phyloP scores from a whole-genome alignment of 2,329 filamentous ascomycete species.

The Penicillium sp. region DNA sequence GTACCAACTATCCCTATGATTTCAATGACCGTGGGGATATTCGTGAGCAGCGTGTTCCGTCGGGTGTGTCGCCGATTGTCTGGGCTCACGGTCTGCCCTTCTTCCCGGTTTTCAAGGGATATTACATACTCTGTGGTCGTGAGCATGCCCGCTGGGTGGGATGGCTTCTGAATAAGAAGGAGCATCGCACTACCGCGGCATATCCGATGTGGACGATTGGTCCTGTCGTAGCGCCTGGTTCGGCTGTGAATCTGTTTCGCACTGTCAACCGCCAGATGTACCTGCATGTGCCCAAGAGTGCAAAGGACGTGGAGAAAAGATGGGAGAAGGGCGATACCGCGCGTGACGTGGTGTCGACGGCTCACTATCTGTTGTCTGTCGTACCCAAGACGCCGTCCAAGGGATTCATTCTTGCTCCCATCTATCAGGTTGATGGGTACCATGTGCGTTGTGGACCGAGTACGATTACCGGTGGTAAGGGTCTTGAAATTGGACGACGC shows the following conservation, averaged over 20 bases:
- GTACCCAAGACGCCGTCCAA: constrained; percentile 12
- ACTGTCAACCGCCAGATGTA: constrained; percentile 20
- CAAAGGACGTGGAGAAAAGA: constrained; percentile 8
- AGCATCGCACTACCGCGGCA: background rate
- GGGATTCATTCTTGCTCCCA: constrained; percentile 10
- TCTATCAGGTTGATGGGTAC: constrained; percentile 20
- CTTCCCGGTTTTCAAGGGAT: constrained; percentile 30
- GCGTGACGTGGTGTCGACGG: constrained; percentile 16
- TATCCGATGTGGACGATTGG: constrained; percentile 27
- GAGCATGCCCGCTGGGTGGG: constrained; percentile 21
- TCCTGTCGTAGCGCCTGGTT: constrained; percentile 25
- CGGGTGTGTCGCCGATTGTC: constrained; percentile 20
- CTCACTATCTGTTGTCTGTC: constrained; percentile 12
- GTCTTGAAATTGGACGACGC: constrained; percentile 1
- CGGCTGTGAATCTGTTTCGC: constrained; percentile 18
- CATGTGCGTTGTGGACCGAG: constrained; percentile 11
- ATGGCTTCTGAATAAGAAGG: constrained; percentile 20
- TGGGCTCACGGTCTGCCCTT: constrained; percentile 31
- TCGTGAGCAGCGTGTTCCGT: constrained; percentile 22
- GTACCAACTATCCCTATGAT: constrained; percentile 25
- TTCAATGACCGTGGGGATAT: constrained; percentile 24
- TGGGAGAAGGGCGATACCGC: constrained; percentile 11
- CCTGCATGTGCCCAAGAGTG: constrained; percentile 7
- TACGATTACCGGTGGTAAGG: background rate
- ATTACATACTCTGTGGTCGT: constrained; percentile 30